phyloP scores from a whole-genome alignment of 1,284 basidiomycete species.

The Ganoderma lucidum region DNA sequence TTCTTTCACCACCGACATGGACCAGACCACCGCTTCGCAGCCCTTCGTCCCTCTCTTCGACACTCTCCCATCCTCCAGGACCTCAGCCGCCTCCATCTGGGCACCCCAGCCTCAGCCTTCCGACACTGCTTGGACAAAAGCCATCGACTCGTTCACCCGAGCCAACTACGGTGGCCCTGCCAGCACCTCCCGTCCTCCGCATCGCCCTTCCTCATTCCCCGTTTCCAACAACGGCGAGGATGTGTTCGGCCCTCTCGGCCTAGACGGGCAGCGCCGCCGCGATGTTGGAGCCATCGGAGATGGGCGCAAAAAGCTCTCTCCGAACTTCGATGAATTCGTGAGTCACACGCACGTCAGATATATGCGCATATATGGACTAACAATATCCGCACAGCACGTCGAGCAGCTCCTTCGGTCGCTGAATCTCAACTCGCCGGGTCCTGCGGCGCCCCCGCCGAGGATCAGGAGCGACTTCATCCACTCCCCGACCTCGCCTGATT shows the following conservation, averaged over 20 bases:
- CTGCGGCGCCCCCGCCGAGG: conserved; percentile 50
- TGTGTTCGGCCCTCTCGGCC: conserved; percentile 62
- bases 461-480: conserved; percentile 50
- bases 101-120: conserved; percentile 76
- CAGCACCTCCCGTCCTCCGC: conserved; percentile 26
- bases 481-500: conserved; percentile 59
- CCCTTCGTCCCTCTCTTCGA: conserved; percentile 43
- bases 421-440: conserved; percentile 76
- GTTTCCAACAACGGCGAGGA: conserved; percentile 56
- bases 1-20: conserved; percentile 34
- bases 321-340: conserved; percentile 63
- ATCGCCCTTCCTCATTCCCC: conserved; percentile 38
- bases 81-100: conserved; percentile 69
- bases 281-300: conserved; percentile 79
- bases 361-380: conserved; percentile 36
- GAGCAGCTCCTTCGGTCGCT: conserved; percentile 79
- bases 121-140: conserved; percentile 68
- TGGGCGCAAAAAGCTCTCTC: conserved; percentile 68
- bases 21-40: conserved; percentile 34
- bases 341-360: conserved; percentile 41
- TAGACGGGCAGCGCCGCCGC: conserved; percentile 46
- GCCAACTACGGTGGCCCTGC: conserved; percentile 47
- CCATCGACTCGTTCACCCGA: conserved; percentile 65
- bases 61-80: conserved; percentile 34
- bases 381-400: conserved; percentile 60